Evolutionary conservation across 805 yeast genomes (phyloP).

Genomic region (Debaryomyces hansenii): DNA sequence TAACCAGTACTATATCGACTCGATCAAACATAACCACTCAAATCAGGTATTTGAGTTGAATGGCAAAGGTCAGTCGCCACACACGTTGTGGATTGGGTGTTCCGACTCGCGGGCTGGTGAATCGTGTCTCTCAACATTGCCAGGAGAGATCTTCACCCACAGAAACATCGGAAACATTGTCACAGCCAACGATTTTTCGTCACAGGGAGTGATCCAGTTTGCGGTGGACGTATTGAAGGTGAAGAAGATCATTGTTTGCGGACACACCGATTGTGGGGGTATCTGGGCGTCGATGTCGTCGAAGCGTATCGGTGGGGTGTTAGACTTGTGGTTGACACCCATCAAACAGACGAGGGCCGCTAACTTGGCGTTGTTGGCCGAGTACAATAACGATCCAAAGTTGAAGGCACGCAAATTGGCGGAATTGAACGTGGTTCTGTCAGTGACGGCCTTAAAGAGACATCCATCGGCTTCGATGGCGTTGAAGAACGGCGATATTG

Average conservation of each 20-base stretch:
- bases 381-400: constrained; percentile 46
- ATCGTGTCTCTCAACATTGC: constrained; percentile 67
- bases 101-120: constrained; percentile 91
- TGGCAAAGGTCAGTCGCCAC: constrained; percentile 87
- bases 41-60: constrained; percentile 56
- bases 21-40: constrained; percentile 51
- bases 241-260: constrained; percentile 79
- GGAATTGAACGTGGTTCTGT: constrained; percentile 73
- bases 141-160: constrained; percentile 89
- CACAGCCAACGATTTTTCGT: constrained; percentile 66
- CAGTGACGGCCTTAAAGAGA: constrained; percentile 63
- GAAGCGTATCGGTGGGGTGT: constrained; percentile 62
- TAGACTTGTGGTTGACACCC: constrained; percentile 72
- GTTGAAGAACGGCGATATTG: constrained; percentile 57
- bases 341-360: constrained; percentile 69
- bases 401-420: constrained; percentile 62
- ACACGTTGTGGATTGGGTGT: constrained; percentile 92
- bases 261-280: constrained; percentile 96
- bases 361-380: constrained; percentile 49
- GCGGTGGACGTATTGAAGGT: constrained; percentile 85
- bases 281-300: constrained; percentile 74
- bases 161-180: constrained; percentile 85
- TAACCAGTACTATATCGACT: constrained; percentile 48
- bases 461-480: constrained; percentile 73
- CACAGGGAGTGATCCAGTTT: constrained; percentile 79